Conservation (phyloP, 1,284 basidiomycete genomes). For the Grifola frondosa region DNA sequence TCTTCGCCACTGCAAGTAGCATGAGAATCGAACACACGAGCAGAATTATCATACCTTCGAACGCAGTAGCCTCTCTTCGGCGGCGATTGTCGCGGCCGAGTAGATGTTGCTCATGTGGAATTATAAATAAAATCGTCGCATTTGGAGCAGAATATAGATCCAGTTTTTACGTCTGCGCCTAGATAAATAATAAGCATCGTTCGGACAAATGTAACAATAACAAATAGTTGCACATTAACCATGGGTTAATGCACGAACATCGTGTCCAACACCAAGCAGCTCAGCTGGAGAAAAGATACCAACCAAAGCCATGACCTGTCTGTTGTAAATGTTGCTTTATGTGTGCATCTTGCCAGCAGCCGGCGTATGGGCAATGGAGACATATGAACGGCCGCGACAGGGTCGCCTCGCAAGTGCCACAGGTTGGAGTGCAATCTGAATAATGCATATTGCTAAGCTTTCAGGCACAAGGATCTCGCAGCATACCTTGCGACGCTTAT, state of each 20-base stretch:
- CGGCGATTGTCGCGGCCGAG: slow-evolving; percentile 37
- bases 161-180: slow-evolving; percentile 61
- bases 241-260: too few relatives aligned
- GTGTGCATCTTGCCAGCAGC: slow-evolving; percentile 69
- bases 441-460: not conserved
- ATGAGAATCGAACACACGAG: not conserved
- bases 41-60: slow-evolving; percentile 37
- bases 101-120: slow-evolving; percentile 41
- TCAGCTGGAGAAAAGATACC: slow-evolving; percentile 30
- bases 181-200: slow-evolving; percentile 7
- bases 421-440: slow-evolving; percentile 52
- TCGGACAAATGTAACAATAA: too few relatives aligned
- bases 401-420: slow-evolving; percentile 58
- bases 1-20: slow-evolving; percentile 37
- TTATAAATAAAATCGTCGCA: slow-evolving; percentile 64
- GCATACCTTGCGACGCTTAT: slow-evolving; percentile 46
- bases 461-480: not conserved
- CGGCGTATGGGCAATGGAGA: slow-evolving; percentile 72
- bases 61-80: slow-evolving; percentile 53
- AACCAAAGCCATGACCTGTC: slow-evolving; percentile 67
- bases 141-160: slow-evolving; percentile 54
- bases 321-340: slow-evolving; percentile 55
- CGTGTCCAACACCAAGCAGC: slow-evolving; percentile 11
- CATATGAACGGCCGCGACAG: slow-evolving; percentile 78
- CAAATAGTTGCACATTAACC: too few relatives aligned